Percentiles rank a stretch among this genome's conserved stretches.
phyloP scores from a whole-genome alignment of 1,139 yeast genomes.

The Blastobotrys serpentis region DNA sequence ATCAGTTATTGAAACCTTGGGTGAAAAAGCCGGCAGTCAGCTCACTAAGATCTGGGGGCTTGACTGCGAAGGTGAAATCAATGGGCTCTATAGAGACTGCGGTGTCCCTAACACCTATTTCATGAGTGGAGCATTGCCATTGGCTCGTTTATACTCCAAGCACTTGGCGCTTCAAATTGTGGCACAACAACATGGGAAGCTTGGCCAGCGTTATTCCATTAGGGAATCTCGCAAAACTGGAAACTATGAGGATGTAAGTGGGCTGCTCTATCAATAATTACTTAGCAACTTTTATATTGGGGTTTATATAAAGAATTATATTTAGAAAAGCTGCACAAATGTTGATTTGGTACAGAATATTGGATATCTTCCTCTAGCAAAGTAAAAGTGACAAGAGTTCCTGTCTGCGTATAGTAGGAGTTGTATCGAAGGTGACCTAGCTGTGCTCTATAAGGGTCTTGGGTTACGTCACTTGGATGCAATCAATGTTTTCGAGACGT shows the following conservation, averaged over 20 bases:
- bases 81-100: slow-evolving; percentile 22
- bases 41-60: slow-evolving; percentile 27
- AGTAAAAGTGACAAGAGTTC: no score
- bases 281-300: not conserved
- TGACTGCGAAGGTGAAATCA: slow-evolving; percentile 27
- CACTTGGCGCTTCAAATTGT: slow-evolving; percentile 26
- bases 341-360: no score
- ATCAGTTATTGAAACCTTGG: slow-evolving; percentile 38
- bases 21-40: slow-evolving; percentile 13
- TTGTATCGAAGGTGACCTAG: no score
- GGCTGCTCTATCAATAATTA: slow-evolving; percentile 5
- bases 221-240: slow-evolving; percentile 21
- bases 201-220: slow-evolving; percentile 22
- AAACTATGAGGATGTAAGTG: slow-evolving; percentile 11
- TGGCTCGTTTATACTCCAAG: slow-evolving; percentile 25
- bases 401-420: no score
- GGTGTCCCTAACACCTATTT: slow-evolving; percentile 26
- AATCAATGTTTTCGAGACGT: no score
- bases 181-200: slow-evolving; percentile 24
- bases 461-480: no score
- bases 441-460: no score
- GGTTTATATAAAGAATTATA: no score
- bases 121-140: slow-evolving; percentile 26
- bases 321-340: no score
- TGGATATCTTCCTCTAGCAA: no score